A percentile compares a stretch with the other conserved stretches of the same genome.
Conservation (phyloP, 768 basidiomycete genomes). For the Fomitopsis pulvina region DNA sequence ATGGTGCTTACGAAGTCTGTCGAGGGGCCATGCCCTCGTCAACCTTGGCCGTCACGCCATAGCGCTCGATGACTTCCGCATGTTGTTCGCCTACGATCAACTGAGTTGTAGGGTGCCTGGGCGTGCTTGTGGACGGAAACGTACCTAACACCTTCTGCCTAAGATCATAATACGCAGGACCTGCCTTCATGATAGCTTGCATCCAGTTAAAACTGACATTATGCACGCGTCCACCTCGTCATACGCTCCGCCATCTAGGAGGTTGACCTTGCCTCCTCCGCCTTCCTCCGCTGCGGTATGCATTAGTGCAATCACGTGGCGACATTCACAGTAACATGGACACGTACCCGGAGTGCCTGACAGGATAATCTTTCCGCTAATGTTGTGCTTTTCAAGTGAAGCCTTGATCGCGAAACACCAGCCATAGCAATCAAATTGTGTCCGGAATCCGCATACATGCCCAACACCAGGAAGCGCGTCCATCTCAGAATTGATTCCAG, state of each 20-base stretch:
- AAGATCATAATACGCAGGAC: slow-evolving; percentile 25
- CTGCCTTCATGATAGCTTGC: slow-evolving; percentile 22
- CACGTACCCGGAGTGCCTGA: slow-evolving; percentile 60
- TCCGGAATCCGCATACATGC: slow-evolving; percentile 70
- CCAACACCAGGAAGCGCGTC: slow-evolving; percentile 48
- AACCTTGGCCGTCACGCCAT: slow-evolving; percentile 32
- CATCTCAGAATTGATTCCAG: slow-evolving; percentile 83
- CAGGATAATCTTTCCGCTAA: slow-evolving; percentile 63
- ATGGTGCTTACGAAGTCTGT: slow-evolving; percentile 71
- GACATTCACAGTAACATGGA: background rate
- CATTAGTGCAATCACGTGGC: background rate
- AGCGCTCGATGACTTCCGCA: slow-evolving; percentile 38
- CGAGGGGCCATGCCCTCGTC: slow-evolving; percentile 41
- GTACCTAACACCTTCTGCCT: slow-evolving; percentile 25
- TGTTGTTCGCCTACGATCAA: slow-evolving; percentile 43
- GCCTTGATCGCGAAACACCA: slow-evolving; percentile 70
- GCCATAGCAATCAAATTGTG: slow-evolving; percentile 81
- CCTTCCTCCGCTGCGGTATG: slow-evolving; percentile 59
- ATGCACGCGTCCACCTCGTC: slow-evolving; percentile 75
- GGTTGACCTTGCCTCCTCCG: slow-evolving; percentile 69
- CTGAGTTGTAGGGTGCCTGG: background rate
- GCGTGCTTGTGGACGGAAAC: background rate
- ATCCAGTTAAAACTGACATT: slow-evolving; percentile 42
- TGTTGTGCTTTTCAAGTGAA: slow-evolving; percentile 54
- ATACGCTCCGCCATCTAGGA: slow-evolving; percentile 74